phyloP scores from a whole-genome alignment of 805 yeast genomes.

The Candida parachauliodes region DNA sequence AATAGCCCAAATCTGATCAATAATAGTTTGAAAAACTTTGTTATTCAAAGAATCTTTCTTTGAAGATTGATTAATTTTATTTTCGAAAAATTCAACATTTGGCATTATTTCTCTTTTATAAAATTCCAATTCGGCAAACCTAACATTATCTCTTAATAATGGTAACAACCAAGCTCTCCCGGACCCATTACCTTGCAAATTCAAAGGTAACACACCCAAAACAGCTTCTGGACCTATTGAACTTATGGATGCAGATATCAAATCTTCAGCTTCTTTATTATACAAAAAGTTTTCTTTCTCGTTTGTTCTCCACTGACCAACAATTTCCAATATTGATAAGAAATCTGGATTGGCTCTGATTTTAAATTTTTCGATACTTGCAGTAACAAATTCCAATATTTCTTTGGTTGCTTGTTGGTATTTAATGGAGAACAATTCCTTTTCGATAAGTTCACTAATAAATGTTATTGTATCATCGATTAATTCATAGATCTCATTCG shows the following conservation, averaged over 20 bases:
- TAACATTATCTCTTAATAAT: conserved; percentile 78
- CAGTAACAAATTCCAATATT: conserved; percentile 63
- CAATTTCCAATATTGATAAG: conserved; percentile 58
- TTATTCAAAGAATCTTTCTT: conserved; percentile 60
- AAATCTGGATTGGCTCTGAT: conserved; percentile 69
- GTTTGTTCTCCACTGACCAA: conserved; percentile 84
- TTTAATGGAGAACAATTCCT: conserved; percentile 64
- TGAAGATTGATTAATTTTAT: conserved; percentile 39
- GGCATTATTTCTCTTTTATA: conserved; percentile 69
- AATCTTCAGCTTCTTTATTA: conserved; percentile 74
- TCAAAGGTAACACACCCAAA: conserved; percentile 70
- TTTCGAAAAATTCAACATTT: conserved; percentile 50
- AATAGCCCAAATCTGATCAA: conserved; percentile 90
- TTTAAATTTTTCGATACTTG: conserved; percentile 60
- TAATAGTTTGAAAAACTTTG: conserved; percentile 78
- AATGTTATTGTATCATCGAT: conserved; percentile 52
- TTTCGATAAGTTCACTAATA: conserved; percentile 49
- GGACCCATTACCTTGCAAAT: conserved; percentile 57
- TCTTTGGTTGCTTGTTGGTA: conserved; percentile 76
- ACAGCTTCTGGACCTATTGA: conserved; percentile 87
- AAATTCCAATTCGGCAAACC: conserved; percentile 62
- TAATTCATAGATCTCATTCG: conserved; percentile 49
- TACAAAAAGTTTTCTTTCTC: conserved; percentile 66
- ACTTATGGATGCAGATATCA: conserved; percentile 73
- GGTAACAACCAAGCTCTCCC: conserved; percentile 98